Base-by-base conservation (phyloP, 768 basidiomycete species). In the Bullera alba region DNA sequence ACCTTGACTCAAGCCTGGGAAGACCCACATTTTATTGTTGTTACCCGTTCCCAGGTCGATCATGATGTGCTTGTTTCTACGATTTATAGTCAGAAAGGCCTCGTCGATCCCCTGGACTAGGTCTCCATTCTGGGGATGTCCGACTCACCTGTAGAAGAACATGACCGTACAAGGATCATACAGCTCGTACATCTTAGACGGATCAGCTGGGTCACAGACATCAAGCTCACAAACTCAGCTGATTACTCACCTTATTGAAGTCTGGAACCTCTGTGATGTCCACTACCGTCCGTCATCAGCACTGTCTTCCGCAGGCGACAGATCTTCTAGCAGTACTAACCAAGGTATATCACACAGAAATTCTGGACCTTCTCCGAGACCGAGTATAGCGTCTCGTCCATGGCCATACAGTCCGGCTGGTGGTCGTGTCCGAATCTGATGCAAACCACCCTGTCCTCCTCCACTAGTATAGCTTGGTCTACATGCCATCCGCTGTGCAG, bases 11-110 rank as follows among this genome's bases (percentile, higher is more conserved):
- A 29, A 53, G 51, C 52, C 15, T n/a, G n/a, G n/a, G n/a, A n/a
- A 46, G 17, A 43, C 88, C 58, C 51, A 92, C 91, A 95, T 95
- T 77, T 97, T 96, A 76, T 96, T 96, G 75, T 96, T 96, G 75
- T 97, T 95, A 78, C 92, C 92, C 43, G 92, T 97, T n/a, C 91
- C 92, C 58, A 97, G 76, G 81, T 96, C 95, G 67, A 99, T 96
- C 93, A 97, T 97, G 75, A 97, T 97, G 70, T 97, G 95, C 71
- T 97, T 95, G 74, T 93, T 93, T 36, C 92, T 93, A 41, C 14
- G 23, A 28, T 34, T n/a, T n/a, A 34, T 10, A 17, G 25, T 5
- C 28, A 19, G 29, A n/a, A 12, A 41, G 38, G 12, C 8, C 21
- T 23, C 32, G 16, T 17, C 4, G 12, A n/a, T 1, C 10, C 10